These are phyloP conservation scores for Scutellospora calospora DNA, from an alignment of 371 early-diverging fungal species.

Conservation along the genomic window DNA sequence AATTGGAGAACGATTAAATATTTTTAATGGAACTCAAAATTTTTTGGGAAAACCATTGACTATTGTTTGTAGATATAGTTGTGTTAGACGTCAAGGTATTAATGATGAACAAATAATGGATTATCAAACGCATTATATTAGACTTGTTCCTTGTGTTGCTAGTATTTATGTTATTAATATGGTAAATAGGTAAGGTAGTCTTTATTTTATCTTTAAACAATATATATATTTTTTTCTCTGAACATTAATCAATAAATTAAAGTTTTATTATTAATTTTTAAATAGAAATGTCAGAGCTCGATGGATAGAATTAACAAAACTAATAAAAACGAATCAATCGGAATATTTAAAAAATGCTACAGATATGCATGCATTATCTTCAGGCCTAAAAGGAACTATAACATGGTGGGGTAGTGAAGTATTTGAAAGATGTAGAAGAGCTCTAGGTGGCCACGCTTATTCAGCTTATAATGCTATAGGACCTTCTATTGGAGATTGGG, in stretches of 20 bases:
- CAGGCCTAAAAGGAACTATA: slow-evolving; percentile 79
- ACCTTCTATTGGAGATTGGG: slow-evolving; percentile 68
- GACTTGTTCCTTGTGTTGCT: slow-evolving; percentile 65
- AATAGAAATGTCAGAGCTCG: slow-evolving; percentile 31
- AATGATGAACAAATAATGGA: slow-evolving; percentile 76
- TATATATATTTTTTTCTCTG: neutral
- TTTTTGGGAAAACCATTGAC: slow-evolving; percentile 64
- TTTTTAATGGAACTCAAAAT: slow-evolving; percentile 59
- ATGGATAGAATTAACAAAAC: neutral
- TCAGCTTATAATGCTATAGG: slow-evolving; percentile 75
- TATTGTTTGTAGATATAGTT: slow-evolving; percentile 75
- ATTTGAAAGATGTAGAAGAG: slow-evolving; percentile 65
- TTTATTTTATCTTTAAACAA: no score
- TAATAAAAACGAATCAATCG: slow-evolving; percentile 14
- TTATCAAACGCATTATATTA: slow-evolving; percentile 69
- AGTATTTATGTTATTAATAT: slow-evolving; percentile 61
- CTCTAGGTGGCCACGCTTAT: slow-evolving; percentile 71
- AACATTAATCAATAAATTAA: neutral
- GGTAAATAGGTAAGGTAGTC: slow-evolving; percentile 50
- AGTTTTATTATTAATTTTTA: slow-evolving; percentile 48
- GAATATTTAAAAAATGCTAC: slow-evolving; percentile 58
- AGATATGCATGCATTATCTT: slow-evolving; percentile 87
- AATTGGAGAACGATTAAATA: slow-evolving; percentile 71
- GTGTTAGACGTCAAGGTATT: slow-evolving; percentile 70
- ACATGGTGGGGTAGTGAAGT: slow-evolving; percentile 70